phyloP scores from a whole-genome alignment of 2,329 filamentous ascomycete species.

The Fusarium sp. region DNA sequence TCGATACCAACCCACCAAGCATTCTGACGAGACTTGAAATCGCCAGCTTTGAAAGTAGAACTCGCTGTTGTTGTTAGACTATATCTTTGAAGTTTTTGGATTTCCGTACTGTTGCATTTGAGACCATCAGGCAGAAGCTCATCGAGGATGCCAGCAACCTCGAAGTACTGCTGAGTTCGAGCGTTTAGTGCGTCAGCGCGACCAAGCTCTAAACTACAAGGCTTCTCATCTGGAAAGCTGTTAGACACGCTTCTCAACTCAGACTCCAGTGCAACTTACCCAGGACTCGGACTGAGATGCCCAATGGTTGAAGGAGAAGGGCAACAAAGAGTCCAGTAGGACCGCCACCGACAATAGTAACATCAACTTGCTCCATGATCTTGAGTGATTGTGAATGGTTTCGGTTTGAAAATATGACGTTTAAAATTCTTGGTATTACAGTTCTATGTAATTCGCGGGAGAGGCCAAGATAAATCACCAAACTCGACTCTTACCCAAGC shows the following conservation, averaged over 20 bases:
- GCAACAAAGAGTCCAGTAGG: constrained; percentile 60
- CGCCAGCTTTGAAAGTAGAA: constrained; percentile 59
- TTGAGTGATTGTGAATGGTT: accelerated
- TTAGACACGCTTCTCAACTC: not conserved
- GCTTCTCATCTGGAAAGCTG: constrained; percentile 51
- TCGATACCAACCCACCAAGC: constrained; percentile 61
- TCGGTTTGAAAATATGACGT: not conserved
- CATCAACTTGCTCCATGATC: constrained; percentile 17
- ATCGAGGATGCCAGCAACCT: constrained; percentile 57
- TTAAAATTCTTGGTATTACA: not conserved
- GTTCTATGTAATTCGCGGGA: not conserved
- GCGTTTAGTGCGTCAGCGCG: constrained; percentile 62
- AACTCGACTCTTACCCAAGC: not conserved
- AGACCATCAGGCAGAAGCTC: constrained; percentile 57
- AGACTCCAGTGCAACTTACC: constrained; percentile 36
- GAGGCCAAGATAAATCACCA: constrained; percentile 1
- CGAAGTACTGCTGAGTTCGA: constrained; percentile 61
- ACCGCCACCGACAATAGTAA: constrained; percentile 49
- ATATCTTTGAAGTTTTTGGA: accelerated
- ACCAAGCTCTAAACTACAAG: constrained; percentile 54
- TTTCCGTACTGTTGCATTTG: constrained; percentile 60
- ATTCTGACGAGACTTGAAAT: constrained; percentile 61
- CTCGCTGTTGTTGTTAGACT: constrained; percentile 50
- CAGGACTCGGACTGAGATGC: constrained; percentile 55
- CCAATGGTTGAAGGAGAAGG: constrained; percentile 56